Evolutionary conservation across 2,329 filamentous ascomycete species (phyloP).

Genomic region (Gnomoniopsis sp.): DNA sequence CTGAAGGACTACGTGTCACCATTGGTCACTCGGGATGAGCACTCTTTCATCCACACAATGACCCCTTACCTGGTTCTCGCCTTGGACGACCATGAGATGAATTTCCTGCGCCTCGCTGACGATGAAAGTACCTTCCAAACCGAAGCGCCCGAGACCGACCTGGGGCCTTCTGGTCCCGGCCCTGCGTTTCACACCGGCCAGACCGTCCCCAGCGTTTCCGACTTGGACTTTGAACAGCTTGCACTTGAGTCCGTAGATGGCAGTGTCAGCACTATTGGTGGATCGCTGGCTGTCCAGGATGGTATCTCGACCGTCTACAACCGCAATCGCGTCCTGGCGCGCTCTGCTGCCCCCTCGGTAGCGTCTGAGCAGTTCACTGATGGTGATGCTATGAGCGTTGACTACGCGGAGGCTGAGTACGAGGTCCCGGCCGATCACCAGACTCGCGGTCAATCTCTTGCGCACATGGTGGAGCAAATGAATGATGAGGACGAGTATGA

Average conservation of each 20-base stretch:
- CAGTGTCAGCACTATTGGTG: conserved; percentile 31
- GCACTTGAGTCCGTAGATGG: conserved; percentile 25
- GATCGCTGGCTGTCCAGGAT: conserved; percentile 36
- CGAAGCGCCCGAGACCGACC: conserved; percentile 36
- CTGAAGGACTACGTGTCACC: conserved; percentile 8
- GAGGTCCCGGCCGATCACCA: conserved; percentile 31
- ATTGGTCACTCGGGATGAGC: conserved; percentile 22
- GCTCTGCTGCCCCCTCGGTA: conserved; percentile 27
- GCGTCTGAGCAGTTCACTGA: conserved; percentile 34
- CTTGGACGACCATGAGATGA: conserved; percentile 54
- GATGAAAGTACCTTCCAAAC: conserved; percentile 35
- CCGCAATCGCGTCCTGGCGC: conserved; percentile 30
- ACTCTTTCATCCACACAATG: conserved; percentile 31
- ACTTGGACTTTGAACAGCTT: conserved; percentile 31
- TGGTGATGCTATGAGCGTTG: conserved; percentile 27
- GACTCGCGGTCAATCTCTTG: conserved; percentile 20
- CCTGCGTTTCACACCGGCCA: conserved; percentile 44
- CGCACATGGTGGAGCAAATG: neutral
- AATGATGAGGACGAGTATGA: conserved; percentile 2
- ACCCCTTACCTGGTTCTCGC: conserved; percentile 48
- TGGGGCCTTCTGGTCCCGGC: conserved; percentile 44
- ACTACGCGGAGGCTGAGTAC: conserved; percentile 29
- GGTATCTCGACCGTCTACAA: conserved; percentile 35
- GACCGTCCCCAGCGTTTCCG: conserved; percentile 28
- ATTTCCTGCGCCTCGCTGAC: conserved; percentile 52